These are phyloP conservation scores for Vaccinium vitisidaea DNA, from an alignment of 148 eudicot species.

Conservation along the genomic window DNA sequence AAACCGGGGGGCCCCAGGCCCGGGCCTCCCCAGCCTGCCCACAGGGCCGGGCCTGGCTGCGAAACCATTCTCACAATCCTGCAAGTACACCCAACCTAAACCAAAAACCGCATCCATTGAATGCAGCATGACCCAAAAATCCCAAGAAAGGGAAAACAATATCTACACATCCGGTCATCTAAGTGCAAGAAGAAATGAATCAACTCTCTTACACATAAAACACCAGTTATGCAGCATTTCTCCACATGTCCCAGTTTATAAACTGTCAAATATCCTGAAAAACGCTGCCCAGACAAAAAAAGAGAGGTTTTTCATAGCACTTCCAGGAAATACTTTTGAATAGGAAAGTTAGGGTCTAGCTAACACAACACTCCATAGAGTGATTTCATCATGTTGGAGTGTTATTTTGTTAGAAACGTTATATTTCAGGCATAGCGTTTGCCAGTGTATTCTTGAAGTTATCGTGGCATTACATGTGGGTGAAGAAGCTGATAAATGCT, in stretches of 20 bases:
- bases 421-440: not conserved
- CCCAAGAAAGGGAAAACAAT: not conserved
- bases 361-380: not conserved
- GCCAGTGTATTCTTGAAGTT: not conserved
- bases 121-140: not conserved
- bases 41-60: no score
- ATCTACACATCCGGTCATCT: not conserved
- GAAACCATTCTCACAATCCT: not conserved
- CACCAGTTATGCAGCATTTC: not conserved
- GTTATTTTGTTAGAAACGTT: not conserved
- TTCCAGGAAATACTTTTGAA: not conserved
- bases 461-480: not conserved
- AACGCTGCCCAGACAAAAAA: not conserved
- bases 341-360: not conserved
- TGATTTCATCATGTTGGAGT: not conserved
- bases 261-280: not conserved
- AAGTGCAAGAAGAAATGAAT: not conserved
- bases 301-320: not conserved
- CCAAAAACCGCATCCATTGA: not conserved
- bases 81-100: not conserved
- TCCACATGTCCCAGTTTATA: not conserved
- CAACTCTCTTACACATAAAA: not conserved
- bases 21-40: no score
- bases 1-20: no score
- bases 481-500: not conserved